Evolutionary conservation across 306 rosid species (phyloP).

Genomic region (Datisca glomerata): DNA sequence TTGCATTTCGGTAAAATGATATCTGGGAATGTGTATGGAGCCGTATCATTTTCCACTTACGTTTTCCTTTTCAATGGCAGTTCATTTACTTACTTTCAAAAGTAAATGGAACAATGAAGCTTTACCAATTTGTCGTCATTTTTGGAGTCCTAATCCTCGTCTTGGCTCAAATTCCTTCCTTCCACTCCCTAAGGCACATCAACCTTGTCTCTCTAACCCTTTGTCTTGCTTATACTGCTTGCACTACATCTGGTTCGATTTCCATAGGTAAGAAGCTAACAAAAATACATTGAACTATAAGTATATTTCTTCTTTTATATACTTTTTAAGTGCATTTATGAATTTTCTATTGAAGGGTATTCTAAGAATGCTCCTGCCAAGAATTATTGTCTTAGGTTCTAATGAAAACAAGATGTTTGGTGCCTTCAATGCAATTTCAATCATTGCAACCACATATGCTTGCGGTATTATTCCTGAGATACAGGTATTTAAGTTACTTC

Average conservation of each 20-base stretch:
- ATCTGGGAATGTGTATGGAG: neutral
- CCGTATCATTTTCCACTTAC: neutral
- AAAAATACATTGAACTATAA: too few species aligned
- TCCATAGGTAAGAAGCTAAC: slow-evolving; percentile 57
- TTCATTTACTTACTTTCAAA: slow-evolving; percentile 46
- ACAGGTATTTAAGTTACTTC: too few species aligned
- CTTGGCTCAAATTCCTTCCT: slow-evolving; percentile 81
- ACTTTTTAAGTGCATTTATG: neutral
- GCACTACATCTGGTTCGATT: slow-evolving; percentile 43
- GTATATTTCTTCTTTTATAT: neutral
- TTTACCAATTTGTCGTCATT: slow-evolving; percentile 42
- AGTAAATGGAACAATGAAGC: slow-evolving; percentile 59
- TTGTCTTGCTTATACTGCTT: slow-evolving; percentile 37
- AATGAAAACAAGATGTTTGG: slow-evolving; percentile 23
- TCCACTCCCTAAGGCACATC: slow-evolving; percentile 66
- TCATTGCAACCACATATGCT: slow-evolving; percentile 52
- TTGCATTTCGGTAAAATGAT: neutral
- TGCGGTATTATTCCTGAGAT: slow-evolving; percentile 82
- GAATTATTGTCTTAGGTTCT: slow-evolving; percentile 35
- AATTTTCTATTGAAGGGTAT: slow-evolving; percentile 25
- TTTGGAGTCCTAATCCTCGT: slow-evolving; percentile 35
- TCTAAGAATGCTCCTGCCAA: slow-evolving; percentile 37
- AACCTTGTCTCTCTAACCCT: slow-evolving; percentile 57
- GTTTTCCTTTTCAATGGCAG: slow-evolving; percentile 22
- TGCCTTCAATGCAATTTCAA: slow-evolving; percentile 58